These are phyloP conservation scores for Colletotrichum caudatum DNA, from an alignment of 2,329 filamentous ascomycete genomes.

Conservation along the genomic window DNA sequence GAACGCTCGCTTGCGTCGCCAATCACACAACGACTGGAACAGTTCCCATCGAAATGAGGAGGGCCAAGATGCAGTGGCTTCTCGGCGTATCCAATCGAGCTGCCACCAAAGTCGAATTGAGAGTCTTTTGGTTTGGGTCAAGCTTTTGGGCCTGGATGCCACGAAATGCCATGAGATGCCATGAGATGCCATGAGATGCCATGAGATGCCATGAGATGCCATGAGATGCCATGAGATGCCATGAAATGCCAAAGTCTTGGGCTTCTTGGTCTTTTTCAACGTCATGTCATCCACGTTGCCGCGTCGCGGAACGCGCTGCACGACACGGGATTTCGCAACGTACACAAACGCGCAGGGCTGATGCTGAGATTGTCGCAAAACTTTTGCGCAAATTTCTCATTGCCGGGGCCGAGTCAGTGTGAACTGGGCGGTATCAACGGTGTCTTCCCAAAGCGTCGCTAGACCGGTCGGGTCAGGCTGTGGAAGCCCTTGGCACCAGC, in stretches of 20 bases:
- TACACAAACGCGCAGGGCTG: background rate
- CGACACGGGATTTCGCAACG: background rate
- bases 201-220: conserved; percentile 25
- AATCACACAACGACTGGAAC: conserved; percentile 27
- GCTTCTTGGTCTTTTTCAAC: conserved; percentile 5
- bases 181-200: too few species aligned
- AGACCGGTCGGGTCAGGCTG: background rate
- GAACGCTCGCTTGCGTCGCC: conserved; percentile 32
- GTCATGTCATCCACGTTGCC: conserved; percentile 27
- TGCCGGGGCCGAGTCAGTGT: conserved; percentile 3
- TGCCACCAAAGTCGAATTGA: conserved; percentile 15
- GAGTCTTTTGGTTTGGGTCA: conserved; percentile 29
- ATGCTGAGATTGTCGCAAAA: background rate
- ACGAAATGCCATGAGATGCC: too few species aligned
- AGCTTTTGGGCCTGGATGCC: conserved; percentile 31
- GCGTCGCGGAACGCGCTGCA: background rate
- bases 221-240: conserved; percentile 17
- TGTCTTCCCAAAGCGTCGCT: conserved; percentile 18
- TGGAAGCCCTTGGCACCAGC: conserved; percentile 33
- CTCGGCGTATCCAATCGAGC: conserved; percentile 32
- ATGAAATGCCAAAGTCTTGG: conserved; percentile 25
- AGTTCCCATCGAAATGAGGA: conserved; percentile 20
- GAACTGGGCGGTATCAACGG: background rate
- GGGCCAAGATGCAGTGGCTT: conserved; percentile 32
- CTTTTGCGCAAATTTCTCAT: background rate